These are phyloP conservation scores for Aquilaria sinensis DNA, from an alignment of 345 rosid species.

Conservation along the genomic window DNA sequence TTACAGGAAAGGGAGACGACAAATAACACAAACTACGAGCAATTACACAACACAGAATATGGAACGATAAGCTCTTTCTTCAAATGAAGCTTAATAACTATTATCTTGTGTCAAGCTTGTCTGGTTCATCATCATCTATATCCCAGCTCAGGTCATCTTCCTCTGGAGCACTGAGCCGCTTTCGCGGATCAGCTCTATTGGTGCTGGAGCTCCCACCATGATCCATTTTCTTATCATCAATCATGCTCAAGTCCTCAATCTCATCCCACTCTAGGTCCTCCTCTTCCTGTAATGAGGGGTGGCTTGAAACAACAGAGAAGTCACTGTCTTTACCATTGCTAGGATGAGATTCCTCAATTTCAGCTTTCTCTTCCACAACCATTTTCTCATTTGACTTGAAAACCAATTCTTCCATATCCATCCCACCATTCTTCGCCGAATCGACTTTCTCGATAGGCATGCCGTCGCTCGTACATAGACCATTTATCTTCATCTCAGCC, in stretches of 20 bases:
- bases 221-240: constrained; percentile 37
- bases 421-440: constrained; percentile 12
- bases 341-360: constrained; percentile 28
- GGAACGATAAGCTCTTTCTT: neutral
- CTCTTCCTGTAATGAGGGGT: constrained; percentile 29
- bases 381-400: constrained; percentile 27
- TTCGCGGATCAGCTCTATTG: constrained; percentile 9
- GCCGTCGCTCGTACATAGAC: constrained; percentile 18
- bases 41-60: no score
- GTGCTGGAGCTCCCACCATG: constrained; percentile 18
- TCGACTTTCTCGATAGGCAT: constrained; percentile 14
- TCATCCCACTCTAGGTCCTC: constrained; percentile 60
- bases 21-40: constrained; percentile 1
- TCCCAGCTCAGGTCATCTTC: no score
- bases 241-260: constrained; percentile 43
- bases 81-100: neutral
- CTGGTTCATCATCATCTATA: no score
- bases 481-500: constrained; percentile 8
- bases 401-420: constrained; percentile 12
- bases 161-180: constrained; percentile 7
- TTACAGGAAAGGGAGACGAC: neutral
- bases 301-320: constrained; percentile 32
- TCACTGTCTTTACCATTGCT: constrained; percentile 20
- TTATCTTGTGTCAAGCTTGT: constrained; percentile 26
- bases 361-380: constrained; percentile 16